phyloP scores from a whole-genome alignment of 202 grass and related monocot species.

The Bolboschoenoplectus hybrid region DNA sequence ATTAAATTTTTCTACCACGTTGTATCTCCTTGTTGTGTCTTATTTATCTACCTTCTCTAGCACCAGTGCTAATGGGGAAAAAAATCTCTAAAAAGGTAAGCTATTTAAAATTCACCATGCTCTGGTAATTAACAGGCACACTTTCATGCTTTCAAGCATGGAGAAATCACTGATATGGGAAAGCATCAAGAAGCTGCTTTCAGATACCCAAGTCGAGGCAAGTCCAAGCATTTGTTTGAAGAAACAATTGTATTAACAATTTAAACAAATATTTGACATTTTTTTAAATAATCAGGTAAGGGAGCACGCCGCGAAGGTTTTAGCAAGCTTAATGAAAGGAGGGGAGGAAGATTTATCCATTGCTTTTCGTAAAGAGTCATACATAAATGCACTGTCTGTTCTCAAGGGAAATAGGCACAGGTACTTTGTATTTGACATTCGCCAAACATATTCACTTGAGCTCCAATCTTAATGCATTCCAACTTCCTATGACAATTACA shows the following conservation, averaged over 20 bases:
- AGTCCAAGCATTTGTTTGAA: slow-evolving; percentile 39
- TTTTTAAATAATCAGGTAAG: slow-evolving; percentile 64
- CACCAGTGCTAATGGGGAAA: background rate
- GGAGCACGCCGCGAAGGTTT: slow-evolving; percentile 84
- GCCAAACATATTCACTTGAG: slow-evolving; percentile 17
- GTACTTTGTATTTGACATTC: slow-evolving; percentile 37
- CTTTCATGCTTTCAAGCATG: slow-evolving; percentile 70
- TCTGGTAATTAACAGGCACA: slow-evolving; percentile 64
- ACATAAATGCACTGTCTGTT: slow-evolving; percentile 57
- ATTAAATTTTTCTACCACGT: background rate
- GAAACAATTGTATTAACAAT: slow-evolving; percentile 25
- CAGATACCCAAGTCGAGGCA: slow-evolving; percentile 99
- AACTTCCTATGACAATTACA: slow-evolving; percentile 25
- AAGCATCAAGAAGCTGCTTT: slow-evolving; percentile 82
- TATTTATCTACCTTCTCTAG: slow-evolving; percentile 26
- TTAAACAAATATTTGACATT: slow-evolving; percentile 13
- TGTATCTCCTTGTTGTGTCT: slow-evolving; percentile 4
- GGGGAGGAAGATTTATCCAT: slow-evolving; percentile 70
- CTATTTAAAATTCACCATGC: slow-evolving; percentile 2
- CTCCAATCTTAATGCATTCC: background rate
- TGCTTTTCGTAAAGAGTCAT: slow-evolving; percentile 76
- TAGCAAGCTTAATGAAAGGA: slow-evolving; percentile 93
- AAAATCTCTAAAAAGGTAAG: background rate
- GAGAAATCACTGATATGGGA: slow-evolving; percentile 85
- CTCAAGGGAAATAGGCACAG: slow-evolving; percentile 51